A percentile compares a stretch with the other conserved stretches of the same genome.
These are phyloP conservation scores for Capsicum baccatum DNA, from an alignment of 257 asterid genomes.

Conservation along the genomic window DNA sequence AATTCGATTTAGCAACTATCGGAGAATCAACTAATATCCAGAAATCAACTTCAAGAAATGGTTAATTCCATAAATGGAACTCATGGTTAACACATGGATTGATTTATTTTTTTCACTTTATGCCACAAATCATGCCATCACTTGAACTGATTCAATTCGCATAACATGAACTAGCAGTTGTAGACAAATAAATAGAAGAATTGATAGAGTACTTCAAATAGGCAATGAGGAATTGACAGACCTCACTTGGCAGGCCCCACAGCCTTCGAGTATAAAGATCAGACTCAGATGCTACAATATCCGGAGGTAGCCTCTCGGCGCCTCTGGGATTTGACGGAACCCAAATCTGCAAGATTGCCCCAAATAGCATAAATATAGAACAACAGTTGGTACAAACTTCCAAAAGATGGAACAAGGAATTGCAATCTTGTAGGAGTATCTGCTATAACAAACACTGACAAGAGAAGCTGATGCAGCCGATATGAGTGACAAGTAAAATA, in stretches of 20 bases:
- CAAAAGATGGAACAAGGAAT: not conserved
- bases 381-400: not conserved
- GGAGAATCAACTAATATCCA: slow-evolving; percentile 8
- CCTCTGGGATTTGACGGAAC: slow-evolving; percentile 89
- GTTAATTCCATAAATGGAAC: not conserved
- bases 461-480: slow-evolving; percentile 20
- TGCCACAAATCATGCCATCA: slow-evolving; percentile 17
- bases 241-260: slow-evolving; percentile 89
- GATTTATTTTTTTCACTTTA: not conserved
- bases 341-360: slow-evolving; percentile 62
- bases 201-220: not conserved
- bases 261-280: slow-evolving; percentile 77
- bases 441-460: not conserved
- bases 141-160: not conserved
- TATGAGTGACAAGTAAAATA: slow-evolving; percentile 28
- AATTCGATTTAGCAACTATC: not conserved
- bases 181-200: slow-evolving; percentile 12
- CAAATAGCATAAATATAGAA: not conserved
- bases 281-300: slow-evolving; percentile 60
- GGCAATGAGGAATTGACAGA: slow-evolving; percentile 42
- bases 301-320: slow-evolving; percentile 84
- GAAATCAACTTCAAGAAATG: not conserved
- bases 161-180: not conserved
- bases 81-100: not conserved
- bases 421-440: not conserved